Conservation (phyloP, 2,329 filamentous ascomycete genomes). For the Xylaria sp. region DNA sequence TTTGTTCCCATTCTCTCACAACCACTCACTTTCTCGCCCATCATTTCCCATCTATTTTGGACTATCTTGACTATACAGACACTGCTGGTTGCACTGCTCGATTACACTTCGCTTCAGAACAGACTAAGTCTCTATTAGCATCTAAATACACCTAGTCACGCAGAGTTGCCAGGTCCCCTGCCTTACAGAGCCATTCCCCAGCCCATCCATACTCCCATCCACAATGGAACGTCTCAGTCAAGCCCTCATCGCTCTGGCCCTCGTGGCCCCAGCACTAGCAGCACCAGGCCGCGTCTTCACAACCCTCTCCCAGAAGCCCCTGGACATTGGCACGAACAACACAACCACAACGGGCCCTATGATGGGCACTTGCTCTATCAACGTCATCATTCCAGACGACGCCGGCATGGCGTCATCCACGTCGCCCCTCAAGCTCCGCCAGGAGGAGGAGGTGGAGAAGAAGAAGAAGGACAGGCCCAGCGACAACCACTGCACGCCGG, state of each 20-base stretch:
- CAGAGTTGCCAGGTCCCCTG: background rate
- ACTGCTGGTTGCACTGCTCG: background rate
- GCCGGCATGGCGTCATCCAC: too few relatives aligned
- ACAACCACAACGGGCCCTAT: background rate
- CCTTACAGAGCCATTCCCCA: background rate
- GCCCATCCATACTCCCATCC: background rate
- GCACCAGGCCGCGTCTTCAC: slow-evolving; percentile 16
- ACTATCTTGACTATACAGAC: slow-evolving; percentile 1
- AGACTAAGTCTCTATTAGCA: slow-evolving; percentile 3
- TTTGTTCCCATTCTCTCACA: slow-evolving; percentile 5
- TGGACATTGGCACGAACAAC: too few relatives aligned
- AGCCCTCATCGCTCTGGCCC: slow-evolving; percentile 12
- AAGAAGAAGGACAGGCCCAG: background rate
- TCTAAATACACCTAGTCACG: background rate
- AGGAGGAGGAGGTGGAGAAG: background rate
- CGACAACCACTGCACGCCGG: slow-evolving; percentile 16
- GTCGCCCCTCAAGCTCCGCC: slow-evolving; percentile 4
- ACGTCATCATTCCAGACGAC: background rate
- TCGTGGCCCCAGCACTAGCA: slow-evolving; percentile 23
- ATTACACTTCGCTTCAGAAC: background rate
- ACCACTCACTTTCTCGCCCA: background rate
- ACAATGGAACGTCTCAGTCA: slow-evolving; percentile 24
- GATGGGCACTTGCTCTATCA: background rate
- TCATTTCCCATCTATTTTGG: slow-evolving; percentile 15
- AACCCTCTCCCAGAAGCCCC: background rate